phyloP scores from a whole-genome alignment of 1,139 yeast genomes.

The Hanseniaspora gamundiae region DNA sequence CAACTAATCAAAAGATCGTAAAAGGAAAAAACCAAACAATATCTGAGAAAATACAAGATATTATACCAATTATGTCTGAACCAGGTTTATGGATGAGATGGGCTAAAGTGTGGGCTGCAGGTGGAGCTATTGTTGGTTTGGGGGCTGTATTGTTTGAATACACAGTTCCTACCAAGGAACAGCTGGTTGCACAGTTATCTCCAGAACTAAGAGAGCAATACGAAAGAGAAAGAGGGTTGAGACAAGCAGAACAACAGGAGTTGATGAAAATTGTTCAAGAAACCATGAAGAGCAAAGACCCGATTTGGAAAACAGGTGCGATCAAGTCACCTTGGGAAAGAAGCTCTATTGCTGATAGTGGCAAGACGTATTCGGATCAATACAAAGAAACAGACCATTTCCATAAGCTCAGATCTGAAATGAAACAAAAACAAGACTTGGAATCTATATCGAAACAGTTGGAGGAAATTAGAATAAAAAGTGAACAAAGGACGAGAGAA shows the following conservation, averaged over 20 bases:
- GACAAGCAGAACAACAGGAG: conserved; percentile 55
- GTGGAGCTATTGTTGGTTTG: conserved; percentile 48
- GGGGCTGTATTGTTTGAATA: conserved; percentile 59
- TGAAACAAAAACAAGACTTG: conserved; percentile 34
- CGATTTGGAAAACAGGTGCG: conserved; percentile 71
- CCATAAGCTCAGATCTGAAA: conserved; percentile 36
- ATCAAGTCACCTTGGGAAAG: conserved; percentile 53
- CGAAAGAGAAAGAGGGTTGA: conserved; percentile 48
- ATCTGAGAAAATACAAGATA: conserved; percentile 1
- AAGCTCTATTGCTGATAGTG: conserved; percentile 18
- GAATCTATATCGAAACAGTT: conserved; percentile 35
- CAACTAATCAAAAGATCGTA: too few species aligned
- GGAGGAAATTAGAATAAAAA: conserved; percentile 22
- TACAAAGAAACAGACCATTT: conserved; percentile 32
- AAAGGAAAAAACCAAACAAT: background rate
- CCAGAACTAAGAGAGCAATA: conserved; percentile 76
- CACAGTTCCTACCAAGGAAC: conserved; percentile 76
- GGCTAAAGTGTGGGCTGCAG: conserved; percentile 49
- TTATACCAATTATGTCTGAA: background rate
- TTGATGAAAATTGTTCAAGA: conserved; percentile 51
- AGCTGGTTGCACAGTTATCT: conserved; percentile 58
- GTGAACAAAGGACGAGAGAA: conserved; percentile 27
- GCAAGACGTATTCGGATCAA: conserved; percentile 8
- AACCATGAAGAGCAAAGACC: conserved; percentile 56
- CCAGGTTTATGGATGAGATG: conserved; percentile 22